A percentile compares a stretch with the other conserved stretches of the same genome.
Conservation (phyloP, 441 rosid genomes). For the Gossypium gossypioides region DNA sequence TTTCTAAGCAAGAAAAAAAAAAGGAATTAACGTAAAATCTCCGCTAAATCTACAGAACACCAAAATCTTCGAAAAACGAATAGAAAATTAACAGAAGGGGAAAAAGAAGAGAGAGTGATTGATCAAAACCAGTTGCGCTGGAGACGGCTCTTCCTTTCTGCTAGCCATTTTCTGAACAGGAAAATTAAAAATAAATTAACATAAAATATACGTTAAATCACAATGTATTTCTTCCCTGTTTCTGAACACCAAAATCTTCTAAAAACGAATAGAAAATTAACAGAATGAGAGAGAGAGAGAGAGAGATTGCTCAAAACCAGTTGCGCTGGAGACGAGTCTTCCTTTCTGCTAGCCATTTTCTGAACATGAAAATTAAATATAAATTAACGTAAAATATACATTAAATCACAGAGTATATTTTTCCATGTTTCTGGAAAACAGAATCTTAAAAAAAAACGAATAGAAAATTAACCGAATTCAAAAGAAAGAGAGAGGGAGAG, state of each 20-base stretch:
- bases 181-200: not conserved
- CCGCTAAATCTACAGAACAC: not conserved
- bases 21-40: not conserved
- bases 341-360: conserved; percentile 28
- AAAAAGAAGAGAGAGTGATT: not conserved
- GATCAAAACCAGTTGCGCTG: conserved; percentile 16
- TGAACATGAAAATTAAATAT: not conserved
- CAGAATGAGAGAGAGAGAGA: not conserved
- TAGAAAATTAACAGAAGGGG: not conserved
- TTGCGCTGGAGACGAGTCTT: conserved; percentile 29
- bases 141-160: conserved; percentile 31
- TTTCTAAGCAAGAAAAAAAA: not conserved
- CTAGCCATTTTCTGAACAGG: conserved; percentile 20
- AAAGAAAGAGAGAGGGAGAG: not conserved
- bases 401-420: not conserved
- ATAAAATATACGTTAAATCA: not conserved
- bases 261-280: not conserved
- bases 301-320: not conserved
- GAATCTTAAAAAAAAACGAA: not conserved
- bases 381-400: not conserved
- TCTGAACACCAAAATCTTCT: not conserved
- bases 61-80: not conserved
- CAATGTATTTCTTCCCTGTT: not conserved
- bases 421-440: not conserved
- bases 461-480: not conserved